Base-by-base conservation (phyloP, 306 rosid genomes). In the Adenanthera pavonina region DNA sequence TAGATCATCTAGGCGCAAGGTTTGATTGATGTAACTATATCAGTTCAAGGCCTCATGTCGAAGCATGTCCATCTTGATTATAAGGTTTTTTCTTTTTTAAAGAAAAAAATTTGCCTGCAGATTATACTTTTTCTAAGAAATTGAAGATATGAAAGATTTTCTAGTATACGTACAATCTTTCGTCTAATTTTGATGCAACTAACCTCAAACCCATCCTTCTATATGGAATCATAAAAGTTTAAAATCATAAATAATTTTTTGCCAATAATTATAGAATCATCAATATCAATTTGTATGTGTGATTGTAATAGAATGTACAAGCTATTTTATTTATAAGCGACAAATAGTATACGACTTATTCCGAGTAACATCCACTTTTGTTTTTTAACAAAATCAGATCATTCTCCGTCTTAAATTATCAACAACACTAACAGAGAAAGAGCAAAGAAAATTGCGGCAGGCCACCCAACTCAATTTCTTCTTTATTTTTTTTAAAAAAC, bases 1-100 rank as follows among this genome's bases (percentile, higher is more conserved):
- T 81, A 25, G 3, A 49, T 82, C n/a, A 67, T 78, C 65, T 81
- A 57, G 64, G 69, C 36, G 51, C 33, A 64, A 17, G 44, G 16
- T 25, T 17, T 78, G 30, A 35, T 16, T 19, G 59, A 47, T 83
- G 78, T 57, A 72, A 5, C 36, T 67, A 19, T 81, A 78, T 75
- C 76, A 82, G 73, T 25, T 75, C 62, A 62, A 79, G 79, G 65
- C 71, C 72, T 69, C 68, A n/a, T 30, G 76, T 59, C 14, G 52
- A 68, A 70, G 68, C 38, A 75, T 44, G 49, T 59, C 69, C 51
- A 40, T 51, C n/a, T 67, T 40, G 65, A 71, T 9, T 46, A 9
- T 46, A 72, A 17, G n/a, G 40, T 73, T 78, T 43, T 43, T 43
- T 43, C 5, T 43, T 65, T 74, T 73, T 25, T 25, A 25, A 25